phyloP scores from a whole-genome alignment of 2,329 filamentous ascomycete species.

The Aureobasidium zeae region DNA sequence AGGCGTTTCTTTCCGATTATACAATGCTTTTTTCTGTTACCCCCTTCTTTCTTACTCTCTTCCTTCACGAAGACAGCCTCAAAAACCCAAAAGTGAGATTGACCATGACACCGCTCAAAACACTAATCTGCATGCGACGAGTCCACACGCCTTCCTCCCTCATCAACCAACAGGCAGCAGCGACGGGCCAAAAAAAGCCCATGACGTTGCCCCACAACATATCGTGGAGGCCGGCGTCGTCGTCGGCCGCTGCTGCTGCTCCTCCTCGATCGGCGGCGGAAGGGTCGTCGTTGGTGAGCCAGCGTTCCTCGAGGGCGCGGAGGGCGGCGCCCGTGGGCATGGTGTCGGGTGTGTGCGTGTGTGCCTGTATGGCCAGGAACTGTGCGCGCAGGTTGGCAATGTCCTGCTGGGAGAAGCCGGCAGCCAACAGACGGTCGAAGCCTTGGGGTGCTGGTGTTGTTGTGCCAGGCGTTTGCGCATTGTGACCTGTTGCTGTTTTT shows the following conservation, averaged over 20 bases:
- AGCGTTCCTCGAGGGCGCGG: conserved; percentile 73
- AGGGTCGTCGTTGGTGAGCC: conserved; percentile 62
- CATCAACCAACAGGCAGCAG: conserved; percentile 74
- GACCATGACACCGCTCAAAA: conserved; percentile 73
- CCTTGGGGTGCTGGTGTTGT: conserved; percentile 58
- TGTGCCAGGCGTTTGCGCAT: conserved; percentile 26
- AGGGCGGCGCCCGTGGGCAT: conserved; percentile 73
- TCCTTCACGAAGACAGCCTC: conserved; percentile 39
- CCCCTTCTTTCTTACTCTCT: too few relatives aligned
- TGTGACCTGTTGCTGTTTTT: background rate
- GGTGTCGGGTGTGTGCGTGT: conserved; percentile 75
- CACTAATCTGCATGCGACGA: conserved; percentile 73
- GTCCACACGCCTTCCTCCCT: conserved; percentile 83
- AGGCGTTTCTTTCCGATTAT: too few relatives aligned
- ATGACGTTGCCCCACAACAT: conserved; percentile 81
- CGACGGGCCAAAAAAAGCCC: conserved; percentile 91
- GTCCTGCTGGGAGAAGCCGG: conserved; percentile 75
- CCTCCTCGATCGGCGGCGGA: conserved; percentile 30
- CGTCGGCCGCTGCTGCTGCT: conserved; percentile 41
- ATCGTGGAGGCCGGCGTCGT: conserved; percentile 63
- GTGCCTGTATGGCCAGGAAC: conserved; percentile 75
- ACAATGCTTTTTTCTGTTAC: too few relatives aligned
- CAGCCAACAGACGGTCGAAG: conserved; percentile 74
- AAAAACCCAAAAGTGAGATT: conserved; percentile 69
- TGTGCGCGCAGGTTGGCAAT: conserved; percentile 78